A percentile compares a stretch with the other conserved stretches of the same genome.
Conservation (phyloP, 2,329 filamentous ascomycete species). For the Fusarium sp. region DNA sequence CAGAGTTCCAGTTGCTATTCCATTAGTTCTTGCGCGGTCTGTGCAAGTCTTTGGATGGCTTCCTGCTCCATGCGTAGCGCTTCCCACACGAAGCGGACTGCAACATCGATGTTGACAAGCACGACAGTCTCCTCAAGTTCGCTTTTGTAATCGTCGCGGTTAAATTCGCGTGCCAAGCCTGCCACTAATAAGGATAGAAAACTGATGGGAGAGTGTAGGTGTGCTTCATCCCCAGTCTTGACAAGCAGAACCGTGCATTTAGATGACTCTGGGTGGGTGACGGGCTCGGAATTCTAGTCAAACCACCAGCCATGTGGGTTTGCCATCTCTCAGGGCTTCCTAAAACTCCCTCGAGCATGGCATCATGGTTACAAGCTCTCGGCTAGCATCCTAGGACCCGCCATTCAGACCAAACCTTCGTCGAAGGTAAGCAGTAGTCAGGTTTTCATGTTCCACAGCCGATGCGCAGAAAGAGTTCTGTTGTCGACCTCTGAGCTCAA, state of each 20-base stretch:
- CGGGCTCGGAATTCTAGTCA: too few relatives aligned
- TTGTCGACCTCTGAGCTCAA: too few relatives aligned
- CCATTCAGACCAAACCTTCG: too few relatives aligned
- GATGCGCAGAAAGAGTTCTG: too few relatives aligned
- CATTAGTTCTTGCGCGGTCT: neutral
- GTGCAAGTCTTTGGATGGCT: neutral
- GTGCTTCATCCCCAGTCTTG: constrained; percentile 4
- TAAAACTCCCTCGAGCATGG: too few relatives aligned
- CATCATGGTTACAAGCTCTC: too few relatives aligned
- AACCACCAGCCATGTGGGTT: too few relatives aligned
- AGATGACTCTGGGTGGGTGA: too few relatives aligned
- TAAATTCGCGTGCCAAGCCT: neutral
- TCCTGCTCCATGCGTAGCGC: neutral
- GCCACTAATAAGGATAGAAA: constrained; percentile 1
- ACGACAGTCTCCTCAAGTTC: constrained; percentile 3
- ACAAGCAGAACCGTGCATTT: constrained; percentile 7
- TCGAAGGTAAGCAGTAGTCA: too few relatives aligned
- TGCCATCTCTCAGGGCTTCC: too few relatives aligned
- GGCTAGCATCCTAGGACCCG: too few relatives aligned
- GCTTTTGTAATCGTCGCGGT: neutral
- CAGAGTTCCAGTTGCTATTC: constrained; percentile 3
- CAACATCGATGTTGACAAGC: neutral
- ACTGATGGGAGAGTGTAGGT: constrained; percentile 7
- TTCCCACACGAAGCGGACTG: constrained; percentile 8
- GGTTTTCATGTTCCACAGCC: too few relatives aligned